A percentile compares a stretch with the other conserved stretches of the same genome.
phyloP scores from a whole-genome alignment of 2,329 filamentous ascomycete genomes.

The Botrytis fragariae region DNA sequence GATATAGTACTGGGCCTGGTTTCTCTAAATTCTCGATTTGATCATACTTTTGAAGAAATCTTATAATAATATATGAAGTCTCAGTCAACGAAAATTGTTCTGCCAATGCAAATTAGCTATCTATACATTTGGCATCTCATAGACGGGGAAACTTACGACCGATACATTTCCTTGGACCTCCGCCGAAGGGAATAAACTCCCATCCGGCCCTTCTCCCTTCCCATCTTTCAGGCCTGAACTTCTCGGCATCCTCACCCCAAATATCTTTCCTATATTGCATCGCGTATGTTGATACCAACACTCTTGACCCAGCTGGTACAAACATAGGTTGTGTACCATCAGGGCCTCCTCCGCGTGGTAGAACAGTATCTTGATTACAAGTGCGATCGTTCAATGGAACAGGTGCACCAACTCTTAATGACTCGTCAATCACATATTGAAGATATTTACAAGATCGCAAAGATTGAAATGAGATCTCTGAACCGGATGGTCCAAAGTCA shows the following conservation, averaged over 20 bases:
- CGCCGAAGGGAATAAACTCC: conserved; percentile 74
- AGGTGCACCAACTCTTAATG: conserved; percentile 48
- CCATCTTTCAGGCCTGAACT: conserved; percentile 33
- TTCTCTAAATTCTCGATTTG: conserved; percentile 27
- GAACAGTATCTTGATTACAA: conserved; percentile 45
- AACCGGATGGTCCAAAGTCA: conserved; percentile 30
- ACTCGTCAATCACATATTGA: conserved; percentile 33
- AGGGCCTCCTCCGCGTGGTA: conserved; percentile 40
- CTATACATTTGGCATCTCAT: not conserved
- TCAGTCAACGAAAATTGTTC: conserved; percentile 38
- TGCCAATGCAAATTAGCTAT: conserved; percentile 18
- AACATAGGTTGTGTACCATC: conserved; percentile 38
- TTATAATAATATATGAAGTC: conserved; percentile 32
- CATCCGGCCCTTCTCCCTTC: conserved; percentile 58
- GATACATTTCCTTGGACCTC: conserved; percentile 67
- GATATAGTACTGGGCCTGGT: conserved; percentile 11
- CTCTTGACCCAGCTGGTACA: conserved; percentile 32
- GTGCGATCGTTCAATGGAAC: conserved; percentile 51
- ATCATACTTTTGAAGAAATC: conserved; percentile 36
- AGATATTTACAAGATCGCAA: conserved; percentile 29
- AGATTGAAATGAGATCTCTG: conserved; percentile 19
- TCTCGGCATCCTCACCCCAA: conserved; percentile 58
- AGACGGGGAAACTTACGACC: conserved; percentile 45
- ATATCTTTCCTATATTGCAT: conserved; percentile 49
- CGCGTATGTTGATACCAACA: conserved; percentile 30